phyloP scores from a whole-genome alignment of 1,139 yeast genomes.

The Geotrichum australiense region DNA sequence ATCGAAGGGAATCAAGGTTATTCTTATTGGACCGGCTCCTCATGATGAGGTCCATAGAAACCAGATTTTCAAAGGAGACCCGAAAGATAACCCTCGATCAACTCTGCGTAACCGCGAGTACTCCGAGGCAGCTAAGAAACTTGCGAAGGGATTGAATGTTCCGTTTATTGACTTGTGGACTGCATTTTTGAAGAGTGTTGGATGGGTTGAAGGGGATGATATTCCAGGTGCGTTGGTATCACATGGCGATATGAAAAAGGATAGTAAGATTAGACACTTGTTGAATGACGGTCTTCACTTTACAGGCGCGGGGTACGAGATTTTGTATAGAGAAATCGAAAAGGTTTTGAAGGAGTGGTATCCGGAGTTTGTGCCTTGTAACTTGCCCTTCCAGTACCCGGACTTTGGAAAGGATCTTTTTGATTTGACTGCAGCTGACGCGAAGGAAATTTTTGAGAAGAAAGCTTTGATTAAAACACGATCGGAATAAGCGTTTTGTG shows the following conservation, averaged over 20 bases:
- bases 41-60: constrained; percentile 40
- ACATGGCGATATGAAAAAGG: constrained; percentile 16
- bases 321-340: constrained; percentile 38
- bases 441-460: constrained; percentile 2
- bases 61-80: constrained; percentile 19
- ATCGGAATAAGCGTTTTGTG: too few species aligned
- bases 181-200: constrained; percentile 34
- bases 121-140: constrained; percentile 41
- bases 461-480: not conserved
- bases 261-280: constrained; percentile 26
- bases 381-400: constrained; percentile 38
- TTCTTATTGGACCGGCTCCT: constrained; percentile 60
- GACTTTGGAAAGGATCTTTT: constrained; percentile 10
- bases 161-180: constrained; percentile 52
- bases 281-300: constrained; percentile 64
- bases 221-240: constrained; percentile 19
- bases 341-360: constrained; percentile 35
- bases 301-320: constrained; percentile 49
- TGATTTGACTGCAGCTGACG: not conserved
- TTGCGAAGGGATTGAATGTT: constrained; percentile 42
- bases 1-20: constrained; percentile 39
- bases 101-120: constrained; percentile 42
- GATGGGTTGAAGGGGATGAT: constrained; percentile 26
- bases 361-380: constrained; percentile 40
- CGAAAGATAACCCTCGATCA: constrained; percentile 33